Evolutionary conservation across 164 flowering plant genomes (phyloP).

Genomic region (Magnolia kwangsiensis): DNA sequence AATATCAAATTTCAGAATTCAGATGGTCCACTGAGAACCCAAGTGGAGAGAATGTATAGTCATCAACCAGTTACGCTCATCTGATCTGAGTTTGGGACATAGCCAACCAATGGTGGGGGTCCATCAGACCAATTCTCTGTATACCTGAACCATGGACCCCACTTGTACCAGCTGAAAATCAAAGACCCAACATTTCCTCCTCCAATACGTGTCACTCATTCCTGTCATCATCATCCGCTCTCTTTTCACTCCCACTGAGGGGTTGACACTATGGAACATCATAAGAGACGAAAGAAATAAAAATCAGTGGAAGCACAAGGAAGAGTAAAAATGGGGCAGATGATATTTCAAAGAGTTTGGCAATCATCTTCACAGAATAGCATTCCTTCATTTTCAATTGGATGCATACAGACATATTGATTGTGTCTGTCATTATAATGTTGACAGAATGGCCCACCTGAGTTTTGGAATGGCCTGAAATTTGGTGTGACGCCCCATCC

Average conservation of each 20-base stretch:
- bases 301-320: neutral
- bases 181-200: constrained; percentile 55
- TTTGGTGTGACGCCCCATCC: too few species aligned
- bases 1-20: too few species aligned
- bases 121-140: neutral
- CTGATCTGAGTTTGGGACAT: too few species aligned
- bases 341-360: neutral
- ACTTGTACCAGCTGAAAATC: too few species aligned
- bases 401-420: neutral
- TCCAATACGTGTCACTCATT: constrained; percentile 77
- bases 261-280: constrained; percentile 51
- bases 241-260: constrained; percentile 54
- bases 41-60: too few species aligned
- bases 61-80: too few species aligned
- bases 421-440: neutral
- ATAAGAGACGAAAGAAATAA: neutral
- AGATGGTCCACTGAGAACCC: too few species aligned
- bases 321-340: neutral
- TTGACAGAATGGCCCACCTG: neutral
- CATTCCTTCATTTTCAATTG: neutral
- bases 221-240: constrained; percentile 76
- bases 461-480: too few species aligned
- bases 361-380: neutral
- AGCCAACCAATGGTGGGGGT: too few species aligned
- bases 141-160: too few species aligned